These are phyloP conservation scores for Dryas octopetala DNA, from an alignment of 306 rosid genomes.

Conservation along the genomic window DNA sequence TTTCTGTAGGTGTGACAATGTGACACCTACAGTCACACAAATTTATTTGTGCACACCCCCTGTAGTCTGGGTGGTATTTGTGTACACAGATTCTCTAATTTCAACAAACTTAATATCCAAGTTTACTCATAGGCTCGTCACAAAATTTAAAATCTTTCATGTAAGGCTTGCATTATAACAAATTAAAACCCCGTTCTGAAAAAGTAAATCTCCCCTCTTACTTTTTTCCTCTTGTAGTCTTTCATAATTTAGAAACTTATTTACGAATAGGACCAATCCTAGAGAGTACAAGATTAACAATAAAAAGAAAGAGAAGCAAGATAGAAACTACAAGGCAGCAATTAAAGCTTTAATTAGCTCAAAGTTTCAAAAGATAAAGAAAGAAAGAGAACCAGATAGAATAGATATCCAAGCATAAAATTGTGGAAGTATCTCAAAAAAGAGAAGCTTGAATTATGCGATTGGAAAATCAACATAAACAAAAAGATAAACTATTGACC, in stretches of 20 bases:
- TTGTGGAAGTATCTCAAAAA: background rate
- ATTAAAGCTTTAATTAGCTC: background rate
- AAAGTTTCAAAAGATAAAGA: background rate
- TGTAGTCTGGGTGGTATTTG: no score
- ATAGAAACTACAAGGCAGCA: background rate
- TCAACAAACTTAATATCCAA: background rate
- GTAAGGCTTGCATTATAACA: background rate
- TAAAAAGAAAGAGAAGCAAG: background rate
- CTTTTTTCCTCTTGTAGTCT: background rate
- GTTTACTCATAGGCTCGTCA: background rate
- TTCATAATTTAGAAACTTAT: background rate
- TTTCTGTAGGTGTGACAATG: no score
- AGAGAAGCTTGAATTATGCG: background rate
- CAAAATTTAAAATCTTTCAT: background rate
- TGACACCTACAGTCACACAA: no score
- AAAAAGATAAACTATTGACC: background rate
- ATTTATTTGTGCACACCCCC: no score
- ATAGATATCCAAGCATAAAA: background rate
- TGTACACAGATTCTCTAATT: slow-evolving; percentile 2
- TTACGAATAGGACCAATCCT: background rate
- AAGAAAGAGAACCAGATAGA: background rate
- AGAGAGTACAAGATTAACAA: background rate
- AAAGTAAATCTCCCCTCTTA: background rate
- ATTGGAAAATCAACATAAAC: background rate
- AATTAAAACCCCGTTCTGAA: background rate